Base-by-base conservation (phyloP, 1,284 basidiomycete genomes). In the Vanrija sp. region DNA sequence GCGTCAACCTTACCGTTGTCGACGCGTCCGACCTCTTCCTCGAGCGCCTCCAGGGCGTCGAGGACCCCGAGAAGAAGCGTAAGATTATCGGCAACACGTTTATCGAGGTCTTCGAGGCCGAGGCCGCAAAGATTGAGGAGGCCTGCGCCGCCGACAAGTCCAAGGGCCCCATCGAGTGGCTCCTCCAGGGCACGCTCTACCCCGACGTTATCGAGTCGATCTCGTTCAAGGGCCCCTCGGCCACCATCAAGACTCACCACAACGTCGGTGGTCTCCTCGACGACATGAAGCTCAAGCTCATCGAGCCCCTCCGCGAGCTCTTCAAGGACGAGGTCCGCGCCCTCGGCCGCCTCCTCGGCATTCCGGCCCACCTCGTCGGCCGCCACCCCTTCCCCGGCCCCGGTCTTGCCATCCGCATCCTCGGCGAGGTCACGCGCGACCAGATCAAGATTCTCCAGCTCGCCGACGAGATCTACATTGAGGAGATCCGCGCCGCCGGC, bases 41-140 rank as follows among this genome's bases (percentile, higher is more conserved):
- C 43, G 81, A 82, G n/a, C 85, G 88, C 41, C 84, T 99, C 35
- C 84, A 86, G 59, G 92, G 88, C 25, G 81, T 99, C 45, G 89
- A 96, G 71, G 96, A 99, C 73, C 96, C 96, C 0, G 96, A 99
- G 76, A 81, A 87, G 75, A 99, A 98, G 78, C 86, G 96, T 59
- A 98, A 95, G 79, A 94, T 98, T 63, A 98, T 98, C 67, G 96
- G 96, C 19, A 98, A 98, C 80, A 98, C 94, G 0, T 99, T 99
- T 71, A 98, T 99, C 78, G 86, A 97, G 73, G 86, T 98, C 7
- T 99, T 99, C 64, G 95, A 98, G 75, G 85, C 81, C 22, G 89
- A 98, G 74, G 96, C 94, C 1, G 80, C 85, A 53, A 91, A 89
- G 78, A 84, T 98, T 51, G 96, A 98, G 75, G 84, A 84, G 16